Evolutionary conservation across 2,329 filamentous ascomycete genomes (phyloP), one percentile per base, ranked within the genome.

Genomic region (Aureobasidium sp.): DNA sequence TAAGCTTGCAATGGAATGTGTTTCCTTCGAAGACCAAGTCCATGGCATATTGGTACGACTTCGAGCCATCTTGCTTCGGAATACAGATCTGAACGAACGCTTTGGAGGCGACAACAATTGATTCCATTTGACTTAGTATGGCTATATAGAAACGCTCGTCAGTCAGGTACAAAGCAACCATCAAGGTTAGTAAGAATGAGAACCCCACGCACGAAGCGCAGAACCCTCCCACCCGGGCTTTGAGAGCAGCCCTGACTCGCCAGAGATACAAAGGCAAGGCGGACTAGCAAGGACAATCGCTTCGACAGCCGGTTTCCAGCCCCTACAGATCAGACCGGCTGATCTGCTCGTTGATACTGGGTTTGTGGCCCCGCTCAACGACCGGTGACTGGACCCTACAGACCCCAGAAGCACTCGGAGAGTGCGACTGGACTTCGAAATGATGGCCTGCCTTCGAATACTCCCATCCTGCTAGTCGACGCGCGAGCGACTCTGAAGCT

Each of bases 171-270:
- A 41, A 20, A 17, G 17, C 15, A 41, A 41, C 14, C 1, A 44
- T 22, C n/a, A 52, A 15, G 31, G 53, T 45, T 6, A 57, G 41
- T 48, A 44, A 59, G 9, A 59, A 49, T 39, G 34, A 59, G 44
- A 49, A 29, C 56, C 56, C 56, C 25, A 49, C 56, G 56, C 44
- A 39, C 2, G 22, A 49, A 48, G 44, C 56, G 56, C 14, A 49
- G 31, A 48, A 59, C 56, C 56, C 56, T 59, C 56, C 56, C 56
- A 59, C 42, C 56, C 56, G 44, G 56, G 56, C 55, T 58, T 57
- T 20, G 3, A 29, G 44, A 58, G 55, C 17, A 58, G 55, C 55
- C 55, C 55, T 58, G 42, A 48, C 55, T 48, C 55, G 55, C 31
- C 31, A 55, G 36, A 42, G 37, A 29, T 29, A 29, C 37, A 14